A percentile compares a stretch with the other conserved stretches of the same genome.
phyloP scores from a whole-genome alignment of 192 early-diverging fungal genomes.

The Umbelopsis sp. region DNA sequence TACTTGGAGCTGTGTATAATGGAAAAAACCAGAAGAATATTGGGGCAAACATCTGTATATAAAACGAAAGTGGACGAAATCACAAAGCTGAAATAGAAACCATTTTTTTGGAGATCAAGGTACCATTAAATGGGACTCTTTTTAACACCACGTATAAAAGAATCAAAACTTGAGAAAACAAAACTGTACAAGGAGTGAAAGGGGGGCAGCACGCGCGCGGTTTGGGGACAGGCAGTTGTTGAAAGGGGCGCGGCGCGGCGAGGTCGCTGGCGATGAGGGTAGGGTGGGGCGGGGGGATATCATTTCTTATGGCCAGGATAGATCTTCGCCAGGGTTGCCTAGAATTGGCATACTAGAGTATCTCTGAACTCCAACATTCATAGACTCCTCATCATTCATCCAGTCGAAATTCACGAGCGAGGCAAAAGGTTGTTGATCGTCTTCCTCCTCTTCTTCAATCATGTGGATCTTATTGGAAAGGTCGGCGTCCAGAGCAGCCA shows the following conservation, averaged over 20 bases:
- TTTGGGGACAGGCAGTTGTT: neutral
- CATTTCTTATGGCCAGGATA: constrained; percentile 6
- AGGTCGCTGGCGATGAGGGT: no score
- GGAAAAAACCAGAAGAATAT: no score
- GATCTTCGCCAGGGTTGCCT: constrained; percentile 17
- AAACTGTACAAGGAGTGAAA: constrained; percentile 19
- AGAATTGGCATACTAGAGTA: constrained; percentile 21
- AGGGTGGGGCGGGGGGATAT: no score
- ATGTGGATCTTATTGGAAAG: constrained; percentile 8
- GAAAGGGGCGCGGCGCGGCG: no score
- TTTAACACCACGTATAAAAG: no score
- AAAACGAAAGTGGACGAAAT: no score
- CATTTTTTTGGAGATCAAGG: no score
- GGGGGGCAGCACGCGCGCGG: neutral
- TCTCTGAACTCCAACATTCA: constrained; percentile 4
- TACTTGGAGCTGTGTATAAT: no score
- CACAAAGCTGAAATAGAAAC: no score
- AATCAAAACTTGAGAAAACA: no score
- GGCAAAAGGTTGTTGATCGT: constrained; percentile 6
- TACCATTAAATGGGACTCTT: no score
- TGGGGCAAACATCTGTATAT: no score
- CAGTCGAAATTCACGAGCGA: constrained; percentile 15
- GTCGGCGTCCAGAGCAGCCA: neutral
- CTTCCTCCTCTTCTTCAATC: constrained; percentile 13
- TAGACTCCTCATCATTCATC: constrained; percentile 9